These are phyloP conservation scores for Aciculosporium take DNA, from an alignment of 2,329 filamentous ascomycete species.

Conservation along the genomic window DNA sequence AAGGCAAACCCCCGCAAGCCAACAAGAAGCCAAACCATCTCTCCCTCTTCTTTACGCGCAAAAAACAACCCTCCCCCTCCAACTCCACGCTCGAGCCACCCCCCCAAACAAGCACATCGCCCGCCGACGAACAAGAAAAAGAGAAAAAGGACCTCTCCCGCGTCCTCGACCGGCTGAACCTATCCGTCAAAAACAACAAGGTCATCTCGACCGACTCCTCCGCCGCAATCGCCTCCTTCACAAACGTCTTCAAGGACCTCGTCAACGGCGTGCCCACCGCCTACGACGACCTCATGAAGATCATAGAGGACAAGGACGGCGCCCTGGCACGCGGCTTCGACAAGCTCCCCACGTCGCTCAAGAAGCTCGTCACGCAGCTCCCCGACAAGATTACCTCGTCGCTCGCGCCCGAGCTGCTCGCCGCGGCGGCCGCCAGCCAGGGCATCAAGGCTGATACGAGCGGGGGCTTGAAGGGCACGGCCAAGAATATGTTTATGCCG, in stretches of 20 bases:
- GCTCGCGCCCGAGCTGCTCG: constrained; percentile 69
- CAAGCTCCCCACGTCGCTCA: constrained; percentile 60
- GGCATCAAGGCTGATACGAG: constrained; percentile 43
- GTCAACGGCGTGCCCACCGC: constrained; percentile 87
- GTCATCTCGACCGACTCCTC: constrained; percentile 76
- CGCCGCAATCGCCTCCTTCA: constrained; percentile 71
- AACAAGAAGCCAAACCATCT: constrained; percentile 24
- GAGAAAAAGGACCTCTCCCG: constrained; percentile 60
- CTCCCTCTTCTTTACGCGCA: constrained; percentile 21
- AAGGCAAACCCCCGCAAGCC: constrained; percentile 15
- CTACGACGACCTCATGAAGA: constrained; percentile 64
- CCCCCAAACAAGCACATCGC: background rate
- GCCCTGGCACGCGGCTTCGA: constrained; percentile 46
- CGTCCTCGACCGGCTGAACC: constrained; percentile 72
- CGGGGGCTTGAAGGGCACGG: constrained; percentile 45
- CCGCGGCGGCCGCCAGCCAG: constrained; percentile 62
- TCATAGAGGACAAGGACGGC: constrained; percentile 47
- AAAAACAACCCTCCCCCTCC: constrained; percentile 25
- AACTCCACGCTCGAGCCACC: constrained; percentile 8
- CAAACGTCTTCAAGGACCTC: constrained; percentile 79
- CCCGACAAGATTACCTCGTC: constrained; percentile 66
- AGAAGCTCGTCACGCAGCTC: constrained; percentile 74
- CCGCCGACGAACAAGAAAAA: constrained; percentile 28
- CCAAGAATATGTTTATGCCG: constrained; percentile 54
- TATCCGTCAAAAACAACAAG: constrained; percentile 71